Evolutionary conservation across 2,329 filamentous ascomycete genomes (phyloP).

Genomic region (Colletotrichum destructivum): DNA sequence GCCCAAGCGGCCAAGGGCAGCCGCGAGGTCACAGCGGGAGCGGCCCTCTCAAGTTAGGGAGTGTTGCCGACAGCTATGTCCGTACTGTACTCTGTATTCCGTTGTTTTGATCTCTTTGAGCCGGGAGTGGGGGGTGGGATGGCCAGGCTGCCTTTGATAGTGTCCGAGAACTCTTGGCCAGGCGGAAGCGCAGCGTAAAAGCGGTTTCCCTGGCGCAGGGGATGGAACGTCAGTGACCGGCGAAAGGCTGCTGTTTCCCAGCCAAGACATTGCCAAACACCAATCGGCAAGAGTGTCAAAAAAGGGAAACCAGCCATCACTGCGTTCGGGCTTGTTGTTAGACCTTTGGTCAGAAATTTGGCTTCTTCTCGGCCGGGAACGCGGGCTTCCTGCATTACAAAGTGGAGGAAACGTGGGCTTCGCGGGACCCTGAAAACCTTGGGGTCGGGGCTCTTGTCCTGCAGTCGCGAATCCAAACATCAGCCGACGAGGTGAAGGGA

Average conservation of each 20-base stretch:
- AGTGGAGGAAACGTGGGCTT: constrained; percentile 9
- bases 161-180: background rate
- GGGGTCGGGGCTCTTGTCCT: background rate
- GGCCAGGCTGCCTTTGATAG: background rate
- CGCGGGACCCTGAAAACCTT: constrained; percentile 32
- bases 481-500: constrained; percentile 24
- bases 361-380: constrained; percentile 18
- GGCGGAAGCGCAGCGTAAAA: background rate
- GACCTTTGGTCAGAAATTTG: background rate
- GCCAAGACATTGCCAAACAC: background rate
- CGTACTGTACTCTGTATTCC: background rate
- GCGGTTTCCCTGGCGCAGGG: constrained; percentile 8
- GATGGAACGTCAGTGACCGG: constrained; percentile 22
- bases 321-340: background rate
- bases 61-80: background rate
- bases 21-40: constrained; percentile 9
- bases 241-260: background rate
- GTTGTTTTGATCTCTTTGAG: background rate
- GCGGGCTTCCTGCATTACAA: constrained; percentile 20
- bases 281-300: background rate
- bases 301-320: background rate
- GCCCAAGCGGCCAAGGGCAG: constrained; percentile 1
- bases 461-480: constrained; percentile 25
- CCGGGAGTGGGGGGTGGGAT: background rate
- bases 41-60: constrained; percentile 13